A percentile compares a stretch with the other conserved stretches of the same genome.
phyloP scores from a whole-genome alignment of 345 rosid genomes.

The Aethionema arabicum region DNA sequence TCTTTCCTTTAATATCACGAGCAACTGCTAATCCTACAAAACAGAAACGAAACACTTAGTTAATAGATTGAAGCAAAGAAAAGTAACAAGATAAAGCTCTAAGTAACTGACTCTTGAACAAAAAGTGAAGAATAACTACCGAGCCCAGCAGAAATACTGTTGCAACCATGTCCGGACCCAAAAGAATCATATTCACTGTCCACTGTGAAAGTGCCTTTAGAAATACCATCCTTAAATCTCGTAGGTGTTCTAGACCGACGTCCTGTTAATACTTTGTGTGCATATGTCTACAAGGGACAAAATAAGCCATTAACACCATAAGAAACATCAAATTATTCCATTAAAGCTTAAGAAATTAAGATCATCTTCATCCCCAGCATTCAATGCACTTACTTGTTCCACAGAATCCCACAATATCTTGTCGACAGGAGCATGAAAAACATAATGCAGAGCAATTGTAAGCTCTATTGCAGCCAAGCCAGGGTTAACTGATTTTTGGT shows the following conservation, averaged over 20 bases:
- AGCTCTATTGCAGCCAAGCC: constrained; percentile 76
- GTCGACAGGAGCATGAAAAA: constrained; percentile 83
- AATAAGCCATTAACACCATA: constrained; percentile 7
- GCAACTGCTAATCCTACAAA: constrained; percentile 79
- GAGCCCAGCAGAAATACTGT: constrained; percentile 87
- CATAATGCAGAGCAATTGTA: constrained; percentile 80
- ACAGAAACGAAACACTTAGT: constrained; percentile 10
- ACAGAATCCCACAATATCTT: constrained; percentile 90
- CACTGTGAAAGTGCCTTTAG: constrained; percentile 59
- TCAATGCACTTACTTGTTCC: constrained; percentile 58
- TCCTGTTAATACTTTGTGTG: constrained; percentile 81
- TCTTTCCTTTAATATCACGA: constrained; percentile 86
- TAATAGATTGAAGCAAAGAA: neutral
- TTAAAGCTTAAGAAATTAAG: neutral
- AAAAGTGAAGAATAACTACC: constrained; percentile 47
- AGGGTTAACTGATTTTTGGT: constrained; percentile 53
- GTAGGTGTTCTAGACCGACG: constrained; percentile 70
- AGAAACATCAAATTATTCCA: neutral
- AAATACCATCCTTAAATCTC: constrained; percentile 61
- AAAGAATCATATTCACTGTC: constrained; percentile 91
- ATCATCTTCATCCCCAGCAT: neutral
- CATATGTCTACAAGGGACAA: constrained; percentile 62
- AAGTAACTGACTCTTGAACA: constrained; percentile 4
- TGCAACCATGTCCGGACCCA: constrained; percentile 90
- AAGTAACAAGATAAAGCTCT: neutral